phyloP scores from a whole-genome alignment of 495 filamentous ascomycete species.

The Daldinia concentrica region DNA sequence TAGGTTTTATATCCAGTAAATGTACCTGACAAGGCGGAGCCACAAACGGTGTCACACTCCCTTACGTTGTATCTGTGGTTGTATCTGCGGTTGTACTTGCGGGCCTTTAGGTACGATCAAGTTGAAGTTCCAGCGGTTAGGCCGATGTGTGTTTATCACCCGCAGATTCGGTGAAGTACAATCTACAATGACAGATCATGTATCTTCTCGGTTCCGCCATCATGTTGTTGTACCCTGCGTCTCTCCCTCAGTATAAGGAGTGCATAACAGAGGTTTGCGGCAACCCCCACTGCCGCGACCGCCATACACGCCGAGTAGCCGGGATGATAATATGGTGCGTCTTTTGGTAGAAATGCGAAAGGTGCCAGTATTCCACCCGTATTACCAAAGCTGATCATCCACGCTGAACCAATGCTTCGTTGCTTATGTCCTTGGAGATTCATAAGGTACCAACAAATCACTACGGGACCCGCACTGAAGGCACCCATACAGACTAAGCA shows the following conservation, averaged over 20 bases:
- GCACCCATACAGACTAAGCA: conserved; percentile 69
- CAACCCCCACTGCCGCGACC: conserved; percentile 43
- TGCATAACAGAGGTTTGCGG: not conserved
- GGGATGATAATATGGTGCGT: conserved; percentile 43
- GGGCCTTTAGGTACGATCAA: not conserved
- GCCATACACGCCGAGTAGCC: conserved; percentile 33
- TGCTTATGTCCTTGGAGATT: conserved; percentile 79
- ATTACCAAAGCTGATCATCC: conserved; percentile 46
- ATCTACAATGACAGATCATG: conserved; percentile 5
- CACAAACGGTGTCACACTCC: not conserved
- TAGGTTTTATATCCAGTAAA: conserved; percentile 5
- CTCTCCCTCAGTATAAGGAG: conserved; percentile 18
- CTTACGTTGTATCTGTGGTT: not conserved
- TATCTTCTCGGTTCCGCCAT: not conserved
- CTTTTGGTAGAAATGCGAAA: conserved; percentile 36
- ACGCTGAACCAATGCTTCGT: conserved; percentile 73
- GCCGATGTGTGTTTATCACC: not conserved
- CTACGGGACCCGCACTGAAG: conserved; percentile 70
- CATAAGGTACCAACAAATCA: conserved; percentile 84
- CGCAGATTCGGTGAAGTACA: conserved; percentile 1
- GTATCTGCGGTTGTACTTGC: not conserved
- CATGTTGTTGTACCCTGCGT: not conserved
- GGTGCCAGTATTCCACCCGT: conserved; percentile 44
- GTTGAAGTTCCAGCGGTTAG: not conserved
- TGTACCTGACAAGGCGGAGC: conserved; percentile 1